These are phyloP conservation scores for Aspergillus sergii DNA, from an alignment of 2,329 filamentous ascomycete species.

Conservation along the genomic window DNA sequence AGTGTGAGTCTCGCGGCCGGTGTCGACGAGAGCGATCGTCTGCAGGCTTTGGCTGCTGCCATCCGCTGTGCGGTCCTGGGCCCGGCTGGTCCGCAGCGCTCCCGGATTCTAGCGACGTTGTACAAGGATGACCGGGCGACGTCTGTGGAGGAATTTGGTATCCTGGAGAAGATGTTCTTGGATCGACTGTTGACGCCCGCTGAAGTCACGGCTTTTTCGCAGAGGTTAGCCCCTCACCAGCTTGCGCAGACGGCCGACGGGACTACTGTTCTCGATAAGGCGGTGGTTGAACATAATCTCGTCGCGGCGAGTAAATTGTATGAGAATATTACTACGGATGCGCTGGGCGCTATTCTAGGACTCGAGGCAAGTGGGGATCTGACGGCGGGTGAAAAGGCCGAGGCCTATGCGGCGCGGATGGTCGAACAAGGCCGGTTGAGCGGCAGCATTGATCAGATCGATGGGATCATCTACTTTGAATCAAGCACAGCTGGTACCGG, in stretches of 20 bases:
- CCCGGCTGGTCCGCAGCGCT: constrained; percentile 83
- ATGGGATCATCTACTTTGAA: constrained; percentile 84
- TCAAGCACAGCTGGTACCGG: constrained; percentile 67
- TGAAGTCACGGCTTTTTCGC: constrained; percentile 86
- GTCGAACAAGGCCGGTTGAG: constrained; percentile 88
- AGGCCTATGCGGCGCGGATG: constrained; percentile 91
- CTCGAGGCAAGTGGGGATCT: constrained; percentile 57
- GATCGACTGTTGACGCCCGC: constrained; percentile 77
- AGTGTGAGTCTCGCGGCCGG: constrained; percentile 75
- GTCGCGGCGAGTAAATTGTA: constrained; percentile 81
- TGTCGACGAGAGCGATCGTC: constrained; percentile 83
- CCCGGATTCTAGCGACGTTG: constrained; percentile 75
- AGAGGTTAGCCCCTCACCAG: constrained; percentile 81
- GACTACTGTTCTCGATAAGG: constrained; percentile 87
- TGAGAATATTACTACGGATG: constrained; percentile 74
- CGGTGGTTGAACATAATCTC: constrained; percentile 94
- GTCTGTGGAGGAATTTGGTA: constrained; percentile 76
- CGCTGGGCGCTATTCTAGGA: constrained; percentile 75
- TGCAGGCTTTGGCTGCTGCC: constrained; percentile 81
- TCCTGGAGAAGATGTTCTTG: constrained; percentile 97
- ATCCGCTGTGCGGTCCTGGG: constrained; percentile 92
- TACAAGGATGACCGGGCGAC: constrained; percentile 90
- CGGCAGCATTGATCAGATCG: constrained; percentile 93
- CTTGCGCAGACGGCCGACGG: constrained; percentile 88
- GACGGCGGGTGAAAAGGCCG: constrained; percentile 70